Evolutionary conservation across 2,329 filamentous ascomycete species (phyloP).

Genomic region (Phaeosphaeria sp.): DNA sequence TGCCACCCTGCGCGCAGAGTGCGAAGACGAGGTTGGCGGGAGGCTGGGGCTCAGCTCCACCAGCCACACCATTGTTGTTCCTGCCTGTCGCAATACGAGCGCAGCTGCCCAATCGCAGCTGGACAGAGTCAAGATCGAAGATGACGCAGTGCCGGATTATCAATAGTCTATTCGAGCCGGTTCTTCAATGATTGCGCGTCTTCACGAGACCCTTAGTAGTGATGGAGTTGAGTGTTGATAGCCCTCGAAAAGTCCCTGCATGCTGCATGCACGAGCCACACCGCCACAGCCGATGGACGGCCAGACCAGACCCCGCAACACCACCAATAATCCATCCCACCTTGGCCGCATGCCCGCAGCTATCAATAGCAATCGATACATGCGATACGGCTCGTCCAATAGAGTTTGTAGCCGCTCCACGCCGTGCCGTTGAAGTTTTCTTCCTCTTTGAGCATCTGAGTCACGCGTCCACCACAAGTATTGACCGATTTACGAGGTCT

Average conservation of each 20-base stretch:
- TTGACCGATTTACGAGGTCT: slow-evolving; percentile 18
- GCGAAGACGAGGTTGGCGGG: slow-evolving; percentile 45
- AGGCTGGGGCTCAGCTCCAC: slow-evolving; percentile 31
- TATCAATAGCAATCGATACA: slow-evolving; percentile 31
- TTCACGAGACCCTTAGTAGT: slow-evolving; percentile 1
- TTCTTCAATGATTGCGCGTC: slow-evolving; percentile 13
- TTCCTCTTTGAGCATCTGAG: slow-evolving; percentile 27
- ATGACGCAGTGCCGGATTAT: slow-evolving; percentile 9
- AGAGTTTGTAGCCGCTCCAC: slow-evolving; percentile 18
- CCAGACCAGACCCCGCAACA: slow-evolving; percentile 34
- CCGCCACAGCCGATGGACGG: slow-evolving; percentile 2
- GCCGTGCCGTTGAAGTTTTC: slow-evolving; percentile 19
- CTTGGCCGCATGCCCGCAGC: slow-evolving; percentile 9
- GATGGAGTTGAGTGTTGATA: not conserved
- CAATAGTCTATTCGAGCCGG: not conserved
- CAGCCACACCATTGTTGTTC: slow-evolving; percentile 31
- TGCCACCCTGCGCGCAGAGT: slow-evolving; percentile 33
- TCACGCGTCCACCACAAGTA: slow-evolving; percentile 26
- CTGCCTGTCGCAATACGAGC: slow-evolving; percentile 6
- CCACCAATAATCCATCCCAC: slow-evolving; percentile 28
- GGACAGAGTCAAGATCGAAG: slow-evolving; percentile 1
- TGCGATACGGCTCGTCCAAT: slow-evolving; percentile 18
- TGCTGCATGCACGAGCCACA: not conserved
- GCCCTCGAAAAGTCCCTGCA: not conserved
- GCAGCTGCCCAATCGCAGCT: slow-evolving; percentile 15